A percentile compares a stretch with the other conserved stretches of the same genome.
These are phyloP conservation scores for Spathaspora gorwiae DNA, from an alignment of 805 yeast genomes.

Conservation along the genomic window DNA sequence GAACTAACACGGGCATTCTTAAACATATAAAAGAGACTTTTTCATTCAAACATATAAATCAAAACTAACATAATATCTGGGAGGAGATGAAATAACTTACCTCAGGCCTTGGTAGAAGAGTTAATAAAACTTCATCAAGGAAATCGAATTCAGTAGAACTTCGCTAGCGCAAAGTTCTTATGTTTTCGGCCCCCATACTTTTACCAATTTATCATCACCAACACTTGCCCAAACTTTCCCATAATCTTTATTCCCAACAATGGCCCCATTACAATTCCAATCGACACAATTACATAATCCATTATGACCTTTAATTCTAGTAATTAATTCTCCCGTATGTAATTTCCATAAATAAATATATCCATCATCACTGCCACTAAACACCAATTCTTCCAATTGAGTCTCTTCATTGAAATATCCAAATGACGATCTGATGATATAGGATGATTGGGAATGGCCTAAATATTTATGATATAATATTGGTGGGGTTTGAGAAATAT, in stretches of 20 bases:
- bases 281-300: constrained; percentile 73
- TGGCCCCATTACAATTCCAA: constrained; percentile 46
- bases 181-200: constrained; percentile 45
- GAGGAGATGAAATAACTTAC: too few relatives aligned
- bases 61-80: too few relatives aligned
- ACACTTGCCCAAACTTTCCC: constrained; percentile 70
- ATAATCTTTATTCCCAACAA: constrained; percentile 20
- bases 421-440: constrained; percentile 70
- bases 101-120: too few relatives aligned
- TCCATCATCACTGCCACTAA: constrained; percentile 85
- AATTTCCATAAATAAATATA: constrained; percentile 75
- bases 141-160: too few relatives aligned
- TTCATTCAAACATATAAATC: too few relatives aligned
- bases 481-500: constrained; percentile 45
- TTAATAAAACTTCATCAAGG: too few relatives aligned
- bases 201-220: constrained; percentile 73
- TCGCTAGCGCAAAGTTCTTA: too few relatives aligned
- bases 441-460: constrained; percentile 70
- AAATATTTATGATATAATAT: constrained; percentile 57
- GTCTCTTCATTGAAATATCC: constrained; percentile 47
- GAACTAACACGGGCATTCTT: too few relatives aligned
- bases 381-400: constrained; percentile 56
- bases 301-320: constrained; percentile 57
- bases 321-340: constrained; percentile 61
- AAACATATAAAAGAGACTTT: too few relatives aligned